phyloP scores from a whole-genome alignment of 1,139 yeast genomes.

The Wickerhamomyces sp. region DNA sequence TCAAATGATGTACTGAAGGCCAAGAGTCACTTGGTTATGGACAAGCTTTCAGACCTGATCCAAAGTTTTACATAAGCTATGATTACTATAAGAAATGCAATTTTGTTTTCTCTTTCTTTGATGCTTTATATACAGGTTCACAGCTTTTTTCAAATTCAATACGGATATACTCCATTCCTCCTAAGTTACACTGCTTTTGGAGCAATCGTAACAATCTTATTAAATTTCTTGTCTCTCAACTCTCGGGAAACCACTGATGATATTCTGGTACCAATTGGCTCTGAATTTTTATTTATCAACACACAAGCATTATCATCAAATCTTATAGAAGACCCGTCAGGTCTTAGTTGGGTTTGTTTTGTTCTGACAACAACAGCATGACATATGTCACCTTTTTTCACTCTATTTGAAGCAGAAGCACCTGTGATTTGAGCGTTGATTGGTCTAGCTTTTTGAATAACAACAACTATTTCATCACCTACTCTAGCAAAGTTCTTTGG shows the following conservation, averaged over 20 bases:
- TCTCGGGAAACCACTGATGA: constrained; percentile 91
- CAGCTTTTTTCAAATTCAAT: background rate
- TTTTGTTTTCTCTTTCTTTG: background rate
- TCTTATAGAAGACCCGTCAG: constrained; percentile 81
- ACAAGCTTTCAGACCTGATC: constrained; percentile 8
- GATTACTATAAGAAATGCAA: background rate
- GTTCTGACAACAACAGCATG: constrained; percentile 96
- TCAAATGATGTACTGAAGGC: constrained; percentile 1
- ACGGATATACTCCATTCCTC: too few species aligned
- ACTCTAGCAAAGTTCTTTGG: constrained; percentile 80
- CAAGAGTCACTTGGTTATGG: constrained; percentile 5
- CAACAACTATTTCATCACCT: constrained; percentile 93
- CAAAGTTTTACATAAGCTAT: constrained; percentile 7
- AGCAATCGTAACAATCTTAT: constrained; percentile 86
- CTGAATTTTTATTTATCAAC: constrained; percentile 78
- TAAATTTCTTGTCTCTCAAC: constrained; percentile 75
- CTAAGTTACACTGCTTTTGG: constrained; percentile 51
- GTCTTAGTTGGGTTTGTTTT: constrained; percentile 76
- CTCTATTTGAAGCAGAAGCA: constrained; percentile 69
- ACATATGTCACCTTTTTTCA: constrained; percentile 91
- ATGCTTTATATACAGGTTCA: background rate
- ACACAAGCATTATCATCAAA: constrained; percentile 98
- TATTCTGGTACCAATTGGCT: constrained; percentile 93
- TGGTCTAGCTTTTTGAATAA: constrained; percentile 88
- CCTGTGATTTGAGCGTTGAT: constrained; percentile 57